phyloP scores from a whole-genome alignment of 2,329 filamentous ascomycete species.

The Cordyceps militaris region DNA sequence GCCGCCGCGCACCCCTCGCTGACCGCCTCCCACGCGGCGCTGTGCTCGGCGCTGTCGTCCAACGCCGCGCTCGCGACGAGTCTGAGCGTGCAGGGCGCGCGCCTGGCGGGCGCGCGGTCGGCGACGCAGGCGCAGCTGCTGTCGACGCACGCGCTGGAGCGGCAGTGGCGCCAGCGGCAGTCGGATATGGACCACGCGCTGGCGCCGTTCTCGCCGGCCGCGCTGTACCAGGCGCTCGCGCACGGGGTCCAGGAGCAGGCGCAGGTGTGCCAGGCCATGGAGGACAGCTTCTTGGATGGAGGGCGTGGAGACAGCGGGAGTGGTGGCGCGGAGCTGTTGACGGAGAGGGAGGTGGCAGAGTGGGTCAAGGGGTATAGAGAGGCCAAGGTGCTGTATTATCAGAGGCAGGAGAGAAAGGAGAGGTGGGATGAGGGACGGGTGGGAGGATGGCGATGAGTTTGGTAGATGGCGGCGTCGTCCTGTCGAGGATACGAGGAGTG shows the following conservation, averaged over 20 bases:
- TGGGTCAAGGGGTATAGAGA: conserved; percentile 80
- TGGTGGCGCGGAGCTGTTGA: conserved; percentile 35
- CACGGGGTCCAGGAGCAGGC: conserved; percentile 79
- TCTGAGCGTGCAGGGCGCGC: conserved; percentile 52
- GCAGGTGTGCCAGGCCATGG: conserved; percentile 68
- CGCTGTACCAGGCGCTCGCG: conserved; percentile 73
- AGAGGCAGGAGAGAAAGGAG: conserved; percentile 79
- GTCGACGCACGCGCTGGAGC: conserved; percentile 75
- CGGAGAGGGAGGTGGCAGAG: conserved; percentile 75
- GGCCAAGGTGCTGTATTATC: conserved; percentile 68
- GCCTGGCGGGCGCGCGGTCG: conserved; percentile 54
- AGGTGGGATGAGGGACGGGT: conserved; percentile 95
- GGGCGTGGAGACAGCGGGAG: conserved; percentile 28
- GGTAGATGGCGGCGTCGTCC: no score
- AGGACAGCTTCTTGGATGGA: conserved; percentile 83
- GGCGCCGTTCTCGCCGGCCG: conserved; percentile 76
- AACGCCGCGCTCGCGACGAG: conserved; percentile 65
- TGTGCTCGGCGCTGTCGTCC: conserved; percentile 58
- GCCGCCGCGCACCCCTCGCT: conserved; percentile 66
- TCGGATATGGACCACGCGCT: conserved; percentile 81
- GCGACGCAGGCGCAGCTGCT: conserved; percentile 75
- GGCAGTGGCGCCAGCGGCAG: conserved; percentile 88
- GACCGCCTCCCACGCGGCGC: conserved; percentile 53
- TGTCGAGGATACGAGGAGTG: background rate
- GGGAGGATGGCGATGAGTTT: conserved; percentile 80